These are phyloP conservation scores for Lachnellula cervina DNA, from an alignment of 2,329 filamentous ascomycete genomes.

Conservation along the genomic window DNA sequence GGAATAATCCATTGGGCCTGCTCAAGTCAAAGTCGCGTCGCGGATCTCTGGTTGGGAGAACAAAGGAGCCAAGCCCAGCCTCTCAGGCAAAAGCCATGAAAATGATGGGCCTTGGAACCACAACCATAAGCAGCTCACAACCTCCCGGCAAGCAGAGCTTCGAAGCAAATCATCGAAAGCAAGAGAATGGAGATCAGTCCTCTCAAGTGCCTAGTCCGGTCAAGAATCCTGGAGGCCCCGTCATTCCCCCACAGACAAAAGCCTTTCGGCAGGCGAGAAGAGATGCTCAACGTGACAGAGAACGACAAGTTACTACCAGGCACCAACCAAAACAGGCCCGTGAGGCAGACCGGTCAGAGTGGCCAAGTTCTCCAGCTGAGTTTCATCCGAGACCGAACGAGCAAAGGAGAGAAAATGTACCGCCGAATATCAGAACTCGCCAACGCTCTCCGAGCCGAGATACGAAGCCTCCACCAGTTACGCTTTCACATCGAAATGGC, in stretches of 20 bases:
- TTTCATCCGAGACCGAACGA: slow-evolving; percentile 6
- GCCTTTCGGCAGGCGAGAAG: slow-evolving; percentile 29
- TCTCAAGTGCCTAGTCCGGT: slow-evolving; percentile 1
- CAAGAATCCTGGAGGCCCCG: slow-evolving; percentile 6
- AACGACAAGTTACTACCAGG: slow-evolving; percentile 25
- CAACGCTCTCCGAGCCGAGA: slow-evolving; percentile 24
- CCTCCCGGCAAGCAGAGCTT: slow-evolving; percentile 36
- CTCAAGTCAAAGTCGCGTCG: slow-evolving; percentile 63
- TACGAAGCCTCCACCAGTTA: slow-evolving; percentile 24
- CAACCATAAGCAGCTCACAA: slow-evolving; percentile 38
- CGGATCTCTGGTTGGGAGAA: slow-evolving; percentile 54
- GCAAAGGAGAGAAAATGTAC: slow-evolving; percentile 15
- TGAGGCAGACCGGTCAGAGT: slow-evolving; percentile 15
- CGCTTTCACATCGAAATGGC: slow-evolving; percentile 16
- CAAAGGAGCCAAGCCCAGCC: slow-evolving; percentile 33
- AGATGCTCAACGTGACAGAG: slow-evolving; percentile 30
- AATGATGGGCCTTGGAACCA: slow-evolving; percentile 52
- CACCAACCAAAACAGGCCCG: slow-evolving; percentile 19
- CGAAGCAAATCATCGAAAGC: slow-evolving; percentile 22
- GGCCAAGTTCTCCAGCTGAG: slow-evolving; percentile 12
- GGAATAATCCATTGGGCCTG: slow-evolving; percentile 57
- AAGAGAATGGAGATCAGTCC: slow-evolving; percentile 25
- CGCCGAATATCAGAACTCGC: slow-evolving; percentile 19
- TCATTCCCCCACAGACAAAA: slow-evolving; percentile 22
- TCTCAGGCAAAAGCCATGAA: slow-evolving; percentile 52